Evolutionary conservation across 495 filamentous ascomycete species (phyloP), one percentile per base, ranked within the genome.

Genomic region (Penicillium flavigenum): DNA sequence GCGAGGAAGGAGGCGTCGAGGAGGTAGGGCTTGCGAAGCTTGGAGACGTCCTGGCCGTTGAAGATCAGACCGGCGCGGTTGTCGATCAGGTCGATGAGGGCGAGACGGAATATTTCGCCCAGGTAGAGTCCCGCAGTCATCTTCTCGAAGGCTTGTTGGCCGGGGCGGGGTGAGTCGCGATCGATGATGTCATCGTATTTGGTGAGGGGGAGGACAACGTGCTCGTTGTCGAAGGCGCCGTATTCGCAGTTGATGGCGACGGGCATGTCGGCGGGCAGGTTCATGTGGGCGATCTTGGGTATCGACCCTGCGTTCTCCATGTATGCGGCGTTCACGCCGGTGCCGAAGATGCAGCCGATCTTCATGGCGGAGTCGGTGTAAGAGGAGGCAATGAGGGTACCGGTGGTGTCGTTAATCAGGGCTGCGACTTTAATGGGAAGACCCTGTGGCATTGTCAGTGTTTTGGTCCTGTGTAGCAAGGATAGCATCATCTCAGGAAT

Each of bases 201-300:
- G 22, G 92, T 97, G 32, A 89, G 87, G 16, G 94, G 95, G 19
- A 98, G 86, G 47, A 98, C 88, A 52, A 88, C 79, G 75, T 93
- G 88, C 74, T 98, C 92, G 73, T 97, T 98, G 76, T 98, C 94
- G 69, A 98, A 98, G 49, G 94, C 95, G 47, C 94, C 94, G 81
- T 92, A 98, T 75, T 98, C 94, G 79, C 94, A 98, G 81, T 98
- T 98, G 77, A 98, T 98, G 44, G 92, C 94, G 75, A 98, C 93
- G 47, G 90, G 91, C 69, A 88, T 87, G 54, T 92, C 86, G 1
- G 92, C 83, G 39, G 91, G 89, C n/a, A 98, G 82, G 58, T 93
- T 92, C 81, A 95, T 82, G 78, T 97, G 88, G 10, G 88, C 92
- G 43, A 98, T 82, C 79, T 98, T 98, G 60, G 93, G 93, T 41